Percentiles rank a stretch among this genome's conserved stretches.
phyloP scores from a whole-genome alignment of 2,329 filamentous ascomycete genomes.

The Stagonosporopsis chrysanthemi region DNA sequence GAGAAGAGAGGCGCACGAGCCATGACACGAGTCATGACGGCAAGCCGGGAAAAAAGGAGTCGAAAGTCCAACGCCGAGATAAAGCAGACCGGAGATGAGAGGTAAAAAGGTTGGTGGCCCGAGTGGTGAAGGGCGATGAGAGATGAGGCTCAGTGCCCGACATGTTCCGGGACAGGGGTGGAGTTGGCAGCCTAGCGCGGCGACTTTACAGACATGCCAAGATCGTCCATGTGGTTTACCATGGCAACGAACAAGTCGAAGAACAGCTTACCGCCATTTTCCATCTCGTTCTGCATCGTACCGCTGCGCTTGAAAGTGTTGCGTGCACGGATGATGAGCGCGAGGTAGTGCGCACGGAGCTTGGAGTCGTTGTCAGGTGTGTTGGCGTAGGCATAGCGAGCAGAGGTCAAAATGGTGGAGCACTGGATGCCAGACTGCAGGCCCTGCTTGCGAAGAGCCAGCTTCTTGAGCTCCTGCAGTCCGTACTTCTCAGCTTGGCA shows the following conservation, averaged over 20 bases:
- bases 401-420: conserved; percentile 83
- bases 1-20: conserved; percentile 29
- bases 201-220: conserved; percentile 36
- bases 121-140: conserved; percentile 14
- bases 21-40: conserved; percentile 23
- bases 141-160: conserved; percentile 5
- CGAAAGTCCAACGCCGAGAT: conserved; percentile 12
- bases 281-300: conserved; percentile 96
- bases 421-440: conserved; percentile 84
- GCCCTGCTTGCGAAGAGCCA: conserved; percentile 87
- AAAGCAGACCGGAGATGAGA: conserved; percentile 29
- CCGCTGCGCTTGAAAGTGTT: conserved; percentile 91
- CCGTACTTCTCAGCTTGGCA: conserved; percentile 87
- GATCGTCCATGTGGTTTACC: conserved; percentile 77
- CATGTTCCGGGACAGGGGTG: conserved; percentile 12
- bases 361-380: conserved; percentile 92
- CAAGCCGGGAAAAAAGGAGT: conserved; percentile 20
- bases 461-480: conserved; percentile 81
- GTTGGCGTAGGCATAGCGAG: conserved; percentile 87
- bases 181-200: conserved; percentile 36
- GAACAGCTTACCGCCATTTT: conserved; percentile 83
- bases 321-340: conserved; percentile 87
- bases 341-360: conserved; percentile 87
- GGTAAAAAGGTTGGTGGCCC: conserved; percentile 9
- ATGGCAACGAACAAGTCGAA: conserved; percentile 94